A percentile compares a stretch with the other conserved stretches of the same genome.
Evolutionary conservation across 2,329 filamentous ascomycete species (phyloP).

Genomic region (Xylaria sp.): DNA sequence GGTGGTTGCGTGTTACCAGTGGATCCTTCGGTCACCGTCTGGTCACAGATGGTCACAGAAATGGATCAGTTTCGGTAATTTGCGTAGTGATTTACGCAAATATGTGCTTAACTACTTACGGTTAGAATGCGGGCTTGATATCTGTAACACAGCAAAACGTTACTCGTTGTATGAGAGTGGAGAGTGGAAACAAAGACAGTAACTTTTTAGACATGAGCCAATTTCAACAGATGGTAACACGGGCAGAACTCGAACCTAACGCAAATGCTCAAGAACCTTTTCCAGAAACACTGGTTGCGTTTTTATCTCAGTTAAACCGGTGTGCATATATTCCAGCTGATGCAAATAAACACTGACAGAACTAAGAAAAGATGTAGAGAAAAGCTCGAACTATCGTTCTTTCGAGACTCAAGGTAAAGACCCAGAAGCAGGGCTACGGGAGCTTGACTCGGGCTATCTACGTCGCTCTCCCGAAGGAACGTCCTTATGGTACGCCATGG

Average conservation of each 20-base stretch:
- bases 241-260: neutral
- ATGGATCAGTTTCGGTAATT: too few relatives aligned
- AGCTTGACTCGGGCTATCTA: conserved; percentile 18
- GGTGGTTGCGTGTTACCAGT: neutral
- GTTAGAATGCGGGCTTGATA: neutral
- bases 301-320: neutral
- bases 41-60: neutral
- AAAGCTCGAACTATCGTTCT: conserved; percentile 20
- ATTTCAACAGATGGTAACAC: neutral
- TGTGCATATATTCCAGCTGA: conserved; percentile 12
- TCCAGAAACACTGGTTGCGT: neutral
- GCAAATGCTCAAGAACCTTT: neutral
- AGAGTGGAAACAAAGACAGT: too few relatives aligned
- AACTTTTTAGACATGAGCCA: too few relatives aligned
- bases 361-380: conserved; percentile 15
- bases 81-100: too few relatives aligned
- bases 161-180: too few relatives aligned
- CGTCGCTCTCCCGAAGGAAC: conserved; percentile 15
- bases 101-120: neutral
- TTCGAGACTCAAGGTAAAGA: conserved; percentile 18
- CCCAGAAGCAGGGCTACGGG: conserved; percentile 14
- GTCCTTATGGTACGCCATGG: conserved; percentile 20
- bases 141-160: too few relatives aligned
- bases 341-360: conserved; percentile 16
- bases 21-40: neutral